These are phyloP conservation scores for Setomelanomma holmii DNA, from an alignment of 2,329 filamentous ascomycete species.

Conservation along the genomic window DNA sequence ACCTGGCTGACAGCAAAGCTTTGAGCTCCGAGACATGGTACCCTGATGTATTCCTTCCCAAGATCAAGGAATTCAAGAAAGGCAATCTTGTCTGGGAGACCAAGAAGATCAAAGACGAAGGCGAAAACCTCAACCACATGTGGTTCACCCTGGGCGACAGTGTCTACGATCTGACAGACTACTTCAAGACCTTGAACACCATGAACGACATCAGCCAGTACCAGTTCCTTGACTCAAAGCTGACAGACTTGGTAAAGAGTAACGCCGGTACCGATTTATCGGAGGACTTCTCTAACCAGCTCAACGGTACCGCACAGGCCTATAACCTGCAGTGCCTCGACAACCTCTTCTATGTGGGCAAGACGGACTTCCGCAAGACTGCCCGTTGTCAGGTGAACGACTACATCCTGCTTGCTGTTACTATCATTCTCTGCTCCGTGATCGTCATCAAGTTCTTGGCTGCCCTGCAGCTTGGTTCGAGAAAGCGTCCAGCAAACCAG, in stretches of 20 bases:
- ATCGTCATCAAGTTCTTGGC: slow-evolving; percentile 90
- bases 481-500: slow-evolving; percentile 85
- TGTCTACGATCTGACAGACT: slow-evolving; percentile 91
- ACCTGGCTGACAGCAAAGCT: slow-evolving; percentile 60
- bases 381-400: slow-evolving; percentile 86
- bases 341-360: slow-evolving; percentile 82
- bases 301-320: slow-evolving; percentile 61
- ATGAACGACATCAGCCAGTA: slow-evolving; percentile 65
- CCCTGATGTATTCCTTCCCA: slow-evolving; percentile 72
- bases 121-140: slow-evolving; percentile 69
- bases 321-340: slow-evolving; percentile 83
- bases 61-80: slow-evolving; percentile 85
- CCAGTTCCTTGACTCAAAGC: slow-evolving; percentile 72
- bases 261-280: slow-evolving; percentile 85
- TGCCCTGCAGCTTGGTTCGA: slow-evolving; percentile 91
- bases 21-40: slow-evolving; percentile 80
- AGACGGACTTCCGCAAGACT: slow-evolving; percentile 80
- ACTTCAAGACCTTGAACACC: slow-evolving; percentile 78
- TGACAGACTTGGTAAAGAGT: slow-evolving; percentile 73
- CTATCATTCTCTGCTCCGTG: slow-evolving; percentile 80
- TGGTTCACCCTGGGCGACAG: slow-evolving; percentile 81
- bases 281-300: slow-evolving; percentile 64
- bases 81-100: slow-evolving; percentile 80
- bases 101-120: slow-evolving; percentile 67
- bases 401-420: slow-evolving; percentile 86